phyloP scores from a whole-genome alignment of 495 filamentous ascomycete genomes.

The Neurospora sublineolata region DNA sequence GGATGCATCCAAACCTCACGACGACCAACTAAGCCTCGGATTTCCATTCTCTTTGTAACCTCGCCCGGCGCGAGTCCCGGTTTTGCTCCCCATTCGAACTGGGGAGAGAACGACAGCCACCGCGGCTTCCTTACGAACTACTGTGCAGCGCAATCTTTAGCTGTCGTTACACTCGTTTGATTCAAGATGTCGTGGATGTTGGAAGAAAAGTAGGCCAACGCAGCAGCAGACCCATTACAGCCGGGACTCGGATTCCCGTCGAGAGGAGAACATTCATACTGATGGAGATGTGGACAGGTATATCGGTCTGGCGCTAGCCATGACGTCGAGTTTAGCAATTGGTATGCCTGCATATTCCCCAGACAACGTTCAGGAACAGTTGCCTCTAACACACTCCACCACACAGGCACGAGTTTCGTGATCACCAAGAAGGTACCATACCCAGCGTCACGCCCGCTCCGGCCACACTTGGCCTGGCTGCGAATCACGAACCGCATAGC shows the following conservation, averaged over 20 bases:
- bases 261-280: conserved; percentile 21
- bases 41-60: conserved; percentile 10
- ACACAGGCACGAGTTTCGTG: conserved; percentile 75
- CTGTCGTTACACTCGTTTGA: conserved; percentile 26
- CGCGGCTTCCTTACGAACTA: conserved; percentile 1
- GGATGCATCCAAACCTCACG: conserved; percentile 12
- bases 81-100: conserved; percentile 6
- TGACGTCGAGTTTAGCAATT: conserved; percentile 86
- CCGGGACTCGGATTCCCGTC: not conserved
- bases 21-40: conserved; percentile 4
- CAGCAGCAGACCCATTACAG: not conserved
- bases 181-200: conserved; percentile 45
- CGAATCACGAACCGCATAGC: not conserved
- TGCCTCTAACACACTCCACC: conserved; percentile 16
- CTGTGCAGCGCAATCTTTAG: conserved; percentile 3
- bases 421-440: conserved; percentile 74
- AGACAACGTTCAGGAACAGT: not conserved
- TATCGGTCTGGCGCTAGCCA: conserved; percentile 78
- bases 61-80: conserved; percentile 32
- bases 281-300: conserved; percentile 51
- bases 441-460: not conserved
- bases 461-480: not conserved
- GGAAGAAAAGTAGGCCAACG: conserved; percentile 65
- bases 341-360: conserved; percentile 41
- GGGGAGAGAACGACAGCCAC: conserved; percentile 6